Conservation (phyloP, 306 rosid species). For the Fragaria vesca region DNA sequence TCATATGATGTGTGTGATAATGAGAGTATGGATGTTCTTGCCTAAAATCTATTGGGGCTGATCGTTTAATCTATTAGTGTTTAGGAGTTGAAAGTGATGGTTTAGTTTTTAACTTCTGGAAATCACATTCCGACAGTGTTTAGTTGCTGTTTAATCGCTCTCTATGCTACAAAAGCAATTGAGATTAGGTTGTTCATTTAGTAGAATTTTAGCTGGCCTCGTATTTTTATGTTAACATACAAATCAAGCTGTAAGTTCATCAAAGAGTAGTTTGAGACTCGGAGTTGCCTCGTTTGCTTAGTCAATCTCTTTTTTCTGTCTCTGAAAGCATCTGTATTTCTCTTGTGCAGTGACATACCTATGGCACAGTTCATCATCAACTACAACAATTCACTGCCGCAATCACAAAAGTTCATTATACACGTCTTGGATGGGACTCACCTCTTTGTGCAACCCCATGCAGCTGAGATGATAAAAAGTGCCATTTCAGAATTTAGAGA, state of each 20-base stretch:
- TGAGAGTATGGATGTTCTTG: background rate
- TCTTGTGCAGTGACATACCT: slow-evolving; percentile 76
- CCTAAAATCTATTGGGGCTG: background rate
- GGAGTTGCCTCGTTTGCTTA: background rate
- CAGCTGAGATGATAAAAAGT: slow-evolving; percentile 64
- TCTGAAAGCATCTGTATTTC: slow-evolving; percentile 8
- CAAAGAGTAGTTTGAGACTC: background rate
- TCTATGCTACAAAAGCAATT: background rate
- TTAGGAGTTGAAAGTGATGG: background rate
- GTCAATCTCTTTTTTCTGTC: slow-evolving; percentile 1
- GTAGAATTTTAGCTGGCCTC: background rate
- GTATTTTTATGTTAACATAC: background rate
- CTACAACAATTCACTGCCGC: slow-evolving; percentile 64
- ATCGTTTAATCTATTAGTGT: background rate
- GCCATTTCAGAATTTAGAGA: slow-evolving; percentile 85
- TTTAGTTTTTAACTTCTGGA: background rate
- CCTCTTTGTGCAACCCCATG: slow-evolving; percentile 84
- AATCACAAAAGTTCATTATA: slow-evolving; percentile 73
- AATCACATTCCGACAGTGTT: background rate
- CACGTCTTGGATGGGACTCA: slow-evolving; percentile 77
- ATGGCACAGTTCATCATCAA: slow-evolving; percentile 94
- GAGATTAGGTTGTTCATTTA: background rate
- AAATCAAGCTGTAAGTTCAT: background rate
- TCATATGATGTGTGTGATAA: background rate
- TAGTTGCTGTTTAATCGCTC: background rate